These are phyloP conservation scores for Capsicum rhomboideum DNA, from an alignment of 257 asterid species.

Conservation along the genomic window DNA sequence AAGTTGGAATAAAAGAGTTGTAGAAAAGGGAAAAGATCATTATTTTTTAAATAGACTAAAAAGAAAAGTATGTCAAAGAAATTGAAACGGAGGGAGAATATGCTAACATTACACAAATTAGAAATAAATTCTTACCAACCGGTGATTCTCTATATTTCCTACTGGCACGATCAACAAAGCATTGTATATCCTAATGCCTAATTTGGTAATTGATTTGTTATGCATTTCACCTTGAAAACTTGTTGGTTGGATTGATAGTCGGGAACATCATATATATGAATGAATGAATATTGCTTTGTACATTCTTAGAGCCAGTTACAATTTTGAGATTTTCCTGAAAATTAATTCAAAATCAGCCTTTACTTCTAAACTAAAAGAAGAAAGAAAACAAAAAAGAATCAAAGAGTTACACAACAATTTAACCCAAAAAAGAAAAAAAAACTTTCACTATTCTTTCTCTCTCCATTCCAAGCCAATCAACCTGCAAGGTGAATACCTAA, in stretches of 20 bases:
- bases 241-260: neutral
- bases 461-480: conserved; percentile 53
- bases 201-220: neutral
- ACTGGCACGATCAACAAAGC: neutral
- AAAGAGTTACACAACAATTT: neutral
- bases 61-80: too few relatives aligned
- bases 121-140: neutral
- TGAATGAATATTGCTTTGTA: neutral
- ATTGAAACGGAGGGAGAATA: too few relatives aligned
- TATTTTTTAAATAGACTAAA: too few relatives aligned
- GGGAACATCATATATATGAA: neutral
- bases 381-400: too few relatives aligned
- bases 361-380: neutral
- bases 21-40: too few relatives aligned
- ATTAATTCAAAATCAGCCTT: neutral
- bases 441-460: conserved; percentile 31
- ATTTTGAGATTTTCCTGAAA: neutral
- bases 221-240: neutral
- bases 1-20: too few relatives aligned
- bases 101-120: too few relatives aligned
- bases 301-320: neutral
- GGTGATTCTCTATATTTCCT: neutral
- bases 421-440: too few relatives aligned
- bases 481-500: conserved; percentile 63
- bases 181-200: neutral